Evolutionary conservation across 2,329 filamentous ascomycete genomes (phyloP), one percentile per base, ranked within the genome.

Genomic region (Colletotrichum costaricense): DNA sequence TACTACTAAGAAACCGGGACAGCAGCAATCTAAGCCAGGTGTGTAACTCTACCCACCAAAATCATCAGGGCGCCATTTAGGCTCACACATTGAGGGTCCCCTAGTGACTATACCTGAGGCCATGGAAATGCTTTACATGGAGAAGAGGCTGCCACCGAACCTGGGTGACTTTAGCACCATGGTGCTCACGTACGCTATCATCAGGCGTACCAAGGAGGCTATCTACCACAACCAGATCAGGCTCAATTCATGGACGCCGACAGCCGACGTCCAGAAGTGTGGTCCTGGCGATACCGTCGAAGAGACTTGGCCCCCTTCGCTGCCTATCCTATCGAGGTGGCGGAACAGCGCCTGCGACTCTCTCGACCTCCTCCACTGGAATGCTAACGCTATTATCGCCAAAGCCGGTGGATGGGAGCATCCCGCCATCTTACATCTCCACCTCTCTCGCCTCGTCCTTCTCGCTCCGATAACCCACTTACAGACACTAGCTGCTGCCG

Each of bases 321-420:
- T 59, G 55, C 42, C 72, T 57, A 65, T 69, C 28, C 49, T 70
- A 24, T 70, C 67, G 11, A 66, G 56, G 8, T 88, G 86, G 85
- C 80, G 84, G 16, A 87, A 87, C 56, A 82, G 83, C 4, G 80
- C 83, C 19, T 84, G 85, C 55, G 86, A 87, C 66, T 85, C 82
- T 55, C 74, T 91, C 3, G 89, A 91, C 69, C 84, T 90, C 1
- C 81, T 91, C 2, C 88, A 91, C 76, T 91, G 89, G 89, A 83
- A 85, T 22, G 89, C 89, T 3, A 89, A 89, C 74, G 86, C 84
- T 55, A 84, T 83, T 0, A 85, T 88, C 35, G 86, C 86, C 5
- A 84, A 84, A 62, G 80, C 84, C 1, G 82, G 83, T 1, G 89
- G 88, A 0, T 80, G 86, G 6, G 88, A 91, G 71, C 88, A 90